Conservation (phyloP, 1,139 yeast species). For the Diutina mesorugosa region DNA sequence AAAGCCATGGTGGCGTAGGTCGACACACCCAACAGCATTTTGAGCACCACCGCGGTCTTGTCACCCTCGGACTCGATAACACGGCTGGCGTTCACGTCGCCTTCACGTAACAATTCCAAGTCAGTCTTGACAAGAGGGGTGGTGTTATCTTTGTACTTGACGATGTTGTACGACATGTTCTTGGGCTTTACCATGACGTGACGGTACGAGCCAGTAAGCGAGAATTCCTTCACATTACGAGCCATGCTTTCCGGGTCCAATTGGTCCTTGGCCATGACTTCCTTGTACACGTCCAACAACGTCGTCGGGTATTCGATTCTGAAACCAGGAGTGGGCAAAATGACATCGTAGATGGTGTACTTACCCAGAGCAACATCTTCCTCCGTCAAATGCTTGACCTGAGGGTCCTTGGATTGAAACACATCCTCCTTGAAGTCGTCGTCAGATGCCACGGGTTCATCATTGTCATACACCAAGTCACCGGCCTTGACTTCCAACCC, state of each 20-base stretch:
- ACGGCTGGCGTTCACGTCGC: conserved; percentile 7
- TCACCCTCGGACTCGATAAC: conserved; percentile 22
- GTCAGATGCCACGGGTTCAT: conserved; percentile 25
- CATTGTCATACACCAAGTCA: conserved; percentile 48
- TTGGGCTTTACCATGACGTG: conserved; percentile 57
- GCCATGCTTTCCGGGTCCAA: conserved; percentile 79
- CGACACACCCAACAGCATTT: conserved; percentile 71
- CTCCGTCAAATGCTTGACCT: conserved; percentile 60
- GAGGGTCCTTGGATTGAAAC: conserved; percentile 34
- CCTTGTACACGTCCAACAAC: conserved; percentile 51
- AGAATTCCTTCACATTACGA: conserved; percentile 76
- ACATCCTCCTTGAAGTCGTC: conserved; percentile 54
- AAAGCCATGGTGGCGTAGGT: conserved; percentile 98
- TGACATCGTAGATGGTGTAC: conserved; percentile 69
- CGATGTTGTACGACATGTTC: conserved; percentile 48
- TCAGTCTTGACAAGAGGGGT: conserved; percentile 77
- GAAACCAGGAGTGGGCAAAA: conserved; percentile 90
- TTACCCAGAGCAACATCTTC: conserved; percentile 53
- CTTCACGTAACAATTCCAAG: conserved; percentile 41
- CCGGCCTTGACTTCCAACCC: conserved; percentile 70
- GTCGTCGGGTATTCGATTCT: conserved; percentile 71
- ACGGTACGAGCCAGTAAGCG: conserved; percentile 86
- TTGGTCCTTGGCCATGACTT: conserved; percentile 67
- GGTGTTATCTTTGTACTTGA: conserved; percentile 41
- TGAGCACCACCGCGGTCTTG: conserved; percentile 60